Evolutionary conservation across 257 asterid species (phyloP).

Genomic region (Nyctanthes arbortristis): DNA sequence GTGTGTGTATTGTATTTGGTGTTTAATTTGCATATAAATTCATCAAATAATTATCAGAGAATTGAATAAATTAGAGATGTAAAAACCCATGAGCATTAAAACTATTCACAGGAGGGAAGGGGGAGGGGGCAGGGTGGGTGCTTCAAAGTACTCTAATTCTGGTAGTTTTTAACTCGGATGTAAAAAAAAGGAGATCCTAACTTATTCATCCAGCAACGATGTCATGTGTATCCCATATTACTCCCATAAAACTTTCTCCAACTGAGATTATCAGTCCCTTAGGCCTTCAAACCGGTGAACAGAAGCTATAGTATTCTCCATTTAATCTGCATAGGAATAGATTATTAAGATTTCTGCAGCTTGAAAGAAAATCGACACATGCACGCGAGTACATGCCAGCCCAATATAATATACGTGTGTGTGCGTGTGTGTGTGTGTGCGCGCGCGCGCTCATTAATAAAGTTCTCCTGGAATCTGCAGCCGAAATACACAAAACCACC

Average conservation of each 20-base stretch:
- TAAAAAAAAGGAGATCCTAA: neutral
- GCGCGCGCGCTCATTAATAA: no score
- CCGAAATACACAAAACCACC: neutral
- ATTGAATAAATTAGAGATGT: neutral
- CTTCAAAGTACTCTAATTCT: slow-evolving; percentile 15
- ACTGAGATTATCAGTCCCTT: slow-evolving; percentile 9
- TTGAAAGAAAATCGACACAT: neutral
- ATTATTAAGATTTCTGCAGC: no score
- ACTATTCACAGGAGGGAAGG: neutral
- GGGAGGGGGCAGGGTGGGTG: no score
- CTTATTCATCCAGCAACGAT: neutral
- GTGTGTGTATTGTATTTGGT: no score
- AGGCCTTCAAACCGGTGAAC: slow-evolving; percentile 5
- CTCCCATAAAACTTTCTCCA: slow-evolving; percentile 8
- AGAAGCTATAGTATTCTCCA: neutral
- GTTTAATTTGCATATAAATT: neutral
- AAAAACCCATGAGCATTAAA: slow-evolving; percentile 10
- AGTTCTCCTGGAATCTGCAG: neutral
- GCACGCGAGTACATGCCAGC: neutral
- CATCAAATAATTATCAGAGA: neutral
- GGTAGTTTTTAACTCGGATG: slow-evolving; percentile 9
- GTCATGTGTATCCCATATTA: neutral
- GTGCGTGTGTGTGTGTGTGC: no score
- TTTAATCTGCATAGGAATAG: slow-evolving; percentile 4
- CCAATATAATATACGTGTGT: no score